A percentile compares a stretch with the other conserved stretches of the same genome.
Conservation (phyloP, 441 rosid genomes). For the Erysimum pusillum region DNA sequence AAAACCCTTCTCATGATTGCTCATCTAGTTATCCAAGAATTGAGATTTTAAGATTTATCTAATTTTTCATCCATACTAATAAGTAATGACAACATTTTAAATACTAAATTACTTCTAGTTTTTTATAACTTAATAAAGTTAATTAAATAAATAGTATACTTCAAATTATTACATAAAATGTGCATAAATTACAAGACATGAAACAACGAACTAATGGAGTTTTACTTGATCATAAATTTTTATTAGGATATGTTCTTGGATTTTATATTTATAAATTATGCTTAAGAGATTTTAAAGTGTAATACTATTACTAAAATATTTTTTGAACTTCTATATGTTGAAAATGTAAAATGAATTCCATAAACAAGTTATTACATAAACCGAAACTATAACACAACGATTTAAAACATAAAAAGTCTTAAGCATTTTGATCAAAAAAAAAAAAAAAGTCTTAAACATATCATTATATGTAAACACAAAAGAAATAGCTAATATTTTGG, state of each 20-base stretch:
- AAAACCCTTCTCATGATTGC: conserved; percentile 7
- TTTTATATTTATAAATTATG: neutral
- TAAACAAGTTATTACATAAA: neutral
- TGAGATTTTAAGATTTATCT: neutral
- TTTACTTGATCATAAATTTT: neutral
- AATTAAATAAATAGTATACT: neutral
- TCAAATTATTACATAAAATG: neutral
- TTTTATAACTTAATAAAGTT: neutral
- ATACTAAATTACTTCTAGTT: neutral
- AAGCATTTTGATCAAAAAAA: too few species aligned
- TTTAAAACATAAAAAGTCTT: neutral
- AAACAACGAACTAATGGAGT: neutral
- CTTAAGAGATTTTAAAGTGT: neutral
- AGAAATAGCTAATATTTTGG: neutral
- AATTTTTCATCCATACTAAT: neutral
- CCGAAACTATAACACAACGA: neutral
- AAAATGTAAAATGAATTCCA: neutral
- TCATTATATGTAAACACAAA: neutral
- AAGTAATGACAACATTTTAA: neutral
- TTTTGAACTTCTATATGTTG: neutral
- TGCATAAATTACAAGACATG: neutral
- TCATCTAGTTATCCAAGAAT: conserved; percentile 6
- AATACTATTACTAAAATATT: neutral
- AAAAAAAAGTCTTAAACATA: neutral
- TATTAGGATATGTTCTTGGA: neutral